phyloP scores from a whole-genome alignment of 495 filamentous ascomycete genomes.

The Xylaria flabelliformis region DNA sequence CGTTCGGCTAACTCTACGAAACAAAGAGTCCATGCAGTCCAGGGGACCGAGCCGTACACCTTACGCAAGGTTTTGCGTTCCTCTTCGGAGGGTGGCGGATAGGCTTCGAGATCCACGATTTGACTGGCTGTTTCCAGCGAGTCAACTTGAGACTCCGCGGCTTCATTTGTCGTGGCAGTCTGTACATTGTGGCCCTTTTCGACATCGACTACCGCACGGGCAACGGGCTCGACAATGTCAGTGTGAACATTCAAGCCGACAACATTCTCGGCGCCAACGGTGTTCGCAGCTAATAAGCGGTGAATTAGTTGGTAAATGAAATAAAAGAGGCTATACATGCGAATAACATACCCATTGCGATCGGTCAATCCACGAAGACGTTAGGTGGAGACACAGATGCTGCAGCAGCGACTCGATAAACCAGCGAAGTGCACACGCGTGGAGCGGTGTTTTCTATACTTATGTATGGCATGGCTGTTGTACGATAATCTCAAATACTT shows the following conservation, averaged over 20 bases:
- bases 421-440: neutral
- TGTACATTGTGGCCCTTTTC: slow-evolving; percentile 9
- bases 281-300: neutral
- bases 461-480: neutral
- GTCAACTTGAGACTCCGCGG: slow-evolving; percentile 17
- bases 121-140: slow-evolving; percentile 20
- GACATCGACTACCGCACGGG: neutral
- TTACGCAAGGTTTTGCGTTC: slow-evolving; percentile 56
- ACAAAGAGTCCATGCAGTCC: slow-evolving; percentile 53
- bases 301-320: neutral
- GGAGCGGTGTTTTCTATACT: neutral
- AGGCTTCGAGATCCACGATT: slow-evolving; percentile 28
- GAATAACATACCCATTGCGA: slow-evolving; percentile 10
- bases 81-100: slow-evolving; percentile 52
- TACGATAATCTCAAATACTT: slow-evolving; percentile 12
- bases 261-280: slow-evolving; percentile 32
- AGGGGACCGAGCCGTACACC: slow-evolving; percentile 51
- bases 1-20: slow-evolving; percentile 58
- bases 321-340: neutral
- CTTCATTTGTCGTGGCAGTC: neutral
- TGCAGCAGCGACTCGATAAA: neutral
- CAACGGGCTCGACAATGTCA: slow-evolving; percentile 33
- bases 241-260: slow-evolving; percentile 28
- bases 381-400: neutral
- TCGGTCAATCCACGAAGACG: neutral